Base-by-base conservation (phyloP, 2,329 filamentous ascomycete genomes). In the Magnaporthiopsis incrustans region DNA sequence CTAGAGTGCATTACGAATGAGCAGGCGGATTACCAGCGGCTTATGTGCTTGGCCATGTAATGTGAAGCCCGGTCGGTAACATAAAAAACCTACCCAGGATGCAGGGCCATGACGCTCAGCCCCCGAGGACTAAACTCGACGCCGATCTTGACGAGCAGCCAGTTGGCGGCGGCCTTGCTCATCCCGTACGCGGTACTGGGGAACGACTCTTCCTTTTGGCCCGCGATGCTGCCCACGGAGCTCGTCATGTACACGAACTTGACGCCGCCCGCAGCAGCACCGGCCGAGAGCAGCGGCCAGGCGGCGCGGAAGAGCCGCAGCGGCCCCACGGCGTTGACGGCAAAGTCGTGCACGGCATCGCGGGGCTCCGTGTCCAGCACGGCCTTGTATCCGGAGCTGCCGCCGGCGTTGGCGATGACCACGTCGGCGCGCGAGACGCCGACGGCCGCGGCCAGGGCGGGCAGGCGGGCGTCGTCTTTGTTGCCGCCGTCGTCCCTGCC, bases 81-180 rank as follows among this genome's bases (percentile, higher is more conserved):
- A 30, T 30, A 5, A 53, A n/a, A 61, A 32, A 30, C 70, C 65
- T 56, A 73, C 70, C 71, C 71, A 57, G 71, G 71, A 67, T 73
- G 72, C 50, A 73, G 10, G 27, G 70, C 57, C 58, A 70, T 70
- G 1, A 70, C 72, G 32, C 68, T 58, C 57, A 73, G 53, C 27
- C 67, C 69, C 53, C 65, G 57, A 5, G 56, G 66, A 61, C 65
- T 64, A 10, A 66, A 65, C 59, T 71, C 69, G 22, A 68, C 64
- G 22, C 67, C 66, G 12, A 70, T 59, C 68, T 70, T 72, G 66
- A 66, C 67, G 22, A 66, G 68, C 64, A 69, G 71, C 64, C 66
- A 73, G 44, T 72, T 71, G 59, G 67, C 68, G 30, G 70, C 71
- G 8, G 70, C 71, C 65, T 73, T 73, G 65, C 68, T 70, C 69